Conservation (phyloP, 169 alveolate species). For the Plasmodium relictum region DNA sequence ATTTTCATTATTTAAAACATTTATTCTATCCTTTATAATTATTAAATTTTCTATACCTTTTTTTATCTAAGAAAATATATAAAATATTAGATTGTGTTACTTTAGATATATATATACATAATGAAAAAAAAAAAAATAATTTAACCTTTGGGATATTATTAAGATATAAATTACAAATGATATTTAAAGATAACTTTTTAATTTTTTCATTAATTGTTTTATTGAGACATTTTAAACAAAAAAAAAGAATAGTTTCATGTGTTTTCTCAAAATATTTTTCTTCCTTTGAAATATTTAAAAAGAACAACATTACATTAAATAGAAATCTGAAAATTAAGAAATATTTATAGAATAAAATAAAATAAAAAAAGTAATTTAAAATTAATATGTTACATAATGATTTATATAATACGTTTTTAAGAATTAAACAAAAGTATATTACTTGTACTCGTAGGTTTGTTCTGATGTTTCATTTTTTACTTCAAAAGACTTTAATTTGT, state of each 20-base stretch:
- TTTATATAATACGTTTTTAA: neutral
- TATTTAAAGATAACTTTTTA: slow-evolving; percentile 25
- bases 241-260: neutral
- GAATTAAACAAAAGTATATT: neutral
- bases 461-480: slow-evolving; percentile 18
- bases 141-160: slow-evolving; percentile 55
- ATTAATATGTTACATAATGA: neutral
- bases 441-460: slow-evolving; percentile 45
- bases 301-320: slow-evolving; percentile 9
- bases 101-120: neutral
- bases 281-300: slow-evolving; percentile 36
- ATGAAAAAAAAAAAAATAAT: neutral
- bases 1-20: neutral
- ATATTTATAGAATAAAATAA: neutral
- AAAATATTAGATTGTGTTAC: neutral
- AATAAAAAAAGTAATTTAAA: too few species aligned
- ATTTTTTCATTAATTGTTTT: slow-evolving; percentile 27
- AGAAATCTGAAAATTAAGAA: slow-evolving; percentile 20
- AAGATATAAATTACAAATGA: slow-evolving; percentile 45
- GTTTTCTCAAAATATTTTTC: slow-evolving; percentile 50
- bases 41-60: slow-evolving; percentile 16
- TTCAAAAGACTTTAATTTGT: slow-evolving; percentile 11
- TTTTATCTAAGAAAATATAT: slow-evolving; percentile 16
- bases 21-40: slow-evolving; percentile 20
- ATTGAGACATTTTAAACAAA: slow-evolving; percentile 26